Conservation (phyloP, 108 stramenopile species). For the Stephanodiscus triporus region DNA sequence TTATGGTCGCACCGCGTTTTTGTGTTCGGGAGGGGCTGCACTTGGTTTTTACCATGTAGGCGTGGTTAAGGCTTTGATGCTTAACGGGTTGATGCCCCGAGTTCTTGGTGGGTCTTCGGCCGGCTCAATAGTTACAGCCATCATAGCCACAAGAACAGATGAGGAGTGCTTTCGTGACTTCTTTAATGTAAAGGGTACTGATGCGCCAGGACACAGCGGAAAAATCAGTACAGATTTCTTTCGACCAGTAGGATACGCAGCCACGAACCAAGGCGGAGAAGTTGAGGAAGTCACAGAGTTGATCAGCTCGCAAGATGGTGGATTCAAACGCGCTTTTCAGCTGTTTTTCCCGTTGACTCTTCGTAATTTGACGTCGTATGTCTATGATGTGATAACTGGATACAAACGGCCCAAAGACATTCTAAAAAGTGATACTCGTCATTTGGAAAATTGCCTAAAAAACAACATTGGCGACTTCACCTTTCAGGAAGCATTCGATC, state of each 20-base stretch:
- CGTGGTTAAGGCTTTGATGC: constrained; percentile 92
- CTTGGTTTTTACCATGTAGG: constrained; percentile 98
- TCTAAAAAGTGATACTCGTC: constrained; percentile 92
- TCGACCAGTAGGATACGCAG: constrained; percentile 61
- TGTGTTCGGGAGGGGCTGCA: constrained; percentile 93
- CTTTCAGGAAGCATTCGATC: constrained; percentile 98
- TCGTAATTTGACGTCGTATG: constrained; percentile 58
- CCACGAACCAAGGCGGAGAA: constrained; percentile 7
- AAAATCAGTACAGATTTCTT: constrained; percentile 85
- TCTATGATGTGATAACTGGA: constrained; percentile 79
- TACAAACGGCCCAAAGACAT: constrained; percentile 80
- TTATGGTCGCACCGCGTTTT: constrained; percentile 95
- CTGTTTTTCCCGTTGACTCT: constrained; percentile 73
- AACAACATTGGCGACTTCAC: constrained; percentile 94
- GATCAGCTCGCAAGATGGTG: constrained; percentile 58
- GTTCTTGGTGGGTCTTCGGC: constrained; percentile 97
- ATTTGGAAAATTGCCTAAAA: constrained; percentile 82
- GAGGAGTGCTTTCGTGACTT: constrained; percentile 89
- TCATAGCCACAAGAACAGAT: constrained; percentile 93
- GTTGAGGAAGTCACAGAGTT: constrained; percentile 13
- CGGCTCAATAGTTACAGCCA: constrained; percentile 93
- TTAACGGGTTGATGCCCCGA: constrained; percentile 92
- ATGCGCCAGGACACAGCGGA: constrained; percentile 87
- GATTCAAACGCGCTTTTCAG: constrained; percentile 77
- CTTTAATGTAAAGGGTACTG: constrained; percentile 80